Percentiles rank a stretch among this genome's conserved stretches.
Conservation (phyloP, 441 rosid genomes). For the Sinapis alba region DNA sequence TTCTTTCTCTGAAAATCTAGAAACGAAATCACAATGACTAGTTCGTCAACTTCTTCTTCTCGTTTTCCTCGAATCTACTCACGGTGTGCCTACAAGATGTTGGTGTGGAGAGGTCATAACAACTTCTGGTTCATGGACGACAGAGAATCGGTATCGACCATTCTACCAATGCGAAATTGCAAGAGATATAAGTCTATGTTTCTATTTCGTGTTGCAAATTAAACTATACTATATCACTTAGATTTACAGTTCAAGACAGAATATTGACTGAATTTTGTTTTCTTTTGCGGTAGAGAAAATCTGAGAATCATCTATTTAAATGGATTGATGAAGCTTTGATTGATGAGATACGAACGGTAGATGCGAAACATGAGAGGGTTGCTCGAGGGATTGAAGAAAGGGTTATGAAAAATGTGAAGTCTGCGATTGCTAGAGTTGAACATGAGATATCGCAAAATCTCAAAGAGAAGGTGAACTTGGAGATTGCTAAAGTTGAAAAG, state of each 20-base stretch:
- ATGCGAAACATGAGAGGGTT: not conserved
- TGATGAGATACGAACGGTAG: not conserved
- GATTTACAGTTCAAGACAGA: not conserved
- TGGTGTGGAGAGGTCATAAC: not conserved
- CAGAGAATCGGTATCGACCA: not conserved
- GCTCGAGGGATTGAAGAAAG: not conserved
- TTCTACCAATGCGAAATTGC: not conserved
- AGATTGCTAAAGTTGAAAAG: not conserved
- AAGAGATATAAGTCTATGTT: not conserved
- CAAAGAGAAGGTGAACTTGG: not conserved
- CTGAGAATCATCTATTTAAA: not conserved
- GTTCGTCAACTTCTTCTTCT: not conserved
- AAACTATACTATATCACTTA: not conserved
- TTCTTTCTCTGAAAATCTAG: not conserved
- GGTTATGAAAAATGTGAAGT: not conserved
- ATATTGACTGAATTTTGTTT: not conserved
- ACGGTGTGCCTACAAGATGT: not conserved
- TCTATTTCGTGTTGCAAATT: not conserved
- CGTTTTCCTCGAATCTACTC: not conserved
- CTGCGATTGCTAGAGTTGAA: not conserved
- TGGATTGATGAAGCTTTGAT: not conserved
- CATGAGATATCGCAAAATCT: not conserved
- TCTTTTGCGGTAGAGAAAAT: not conserved
- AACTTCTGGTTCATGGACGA: not conserved
- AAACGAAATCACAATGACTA: not conserved